Percentiles rank a stretch among this genome's conserved stretches.
Conservation (phyloP, 495 filamentous ascomycete genomes). For the Annulohypoxylon nitens region DNA sequence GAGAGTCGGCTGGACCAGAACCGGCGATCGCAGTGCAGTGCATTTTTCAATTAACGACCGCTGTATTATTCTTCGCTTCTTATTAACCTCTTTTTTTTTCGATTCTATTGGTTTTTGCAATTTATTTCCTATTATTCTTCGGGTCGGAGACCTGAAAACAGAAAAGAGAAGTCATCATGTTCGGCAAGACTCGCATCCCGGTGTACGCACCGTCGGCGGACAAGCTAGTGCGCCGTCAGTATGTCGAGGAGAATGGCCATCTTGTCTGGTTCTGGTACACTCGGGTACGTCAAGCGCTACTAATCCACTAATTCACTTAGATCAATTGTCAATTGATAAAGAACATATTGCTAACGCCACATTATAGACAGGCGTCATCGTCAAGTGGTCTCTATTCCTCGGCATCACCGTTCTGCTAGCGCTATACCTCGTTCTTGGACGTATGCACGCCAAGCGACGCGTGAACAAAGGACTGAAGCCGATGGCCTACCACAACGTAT, state of each 20-base stretch:
- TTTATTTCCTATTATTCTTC: neutral
- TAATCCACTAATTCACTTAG: neutral
- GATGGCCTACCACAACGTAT: conserved; percentile 76
- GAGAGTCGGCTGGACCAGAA: conserved; percentile 26
- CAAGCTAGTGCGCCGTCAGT: conserved; percentile 38
- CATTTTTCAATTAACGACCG: conserved; percentile 21
- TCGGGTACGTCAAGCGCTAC: conserved; percentile 47
- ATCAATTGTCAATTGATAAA: neutral
- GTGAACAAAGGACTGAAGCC: conserved; percentile 71
- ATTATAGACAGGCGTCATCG: conserved; percentile 67
- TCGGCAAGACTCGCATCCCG: conserved; percentile 42
- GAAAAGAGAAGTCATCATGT: conserved; percentile 31
- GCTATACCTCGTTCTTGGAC: conserved; percentile 69
- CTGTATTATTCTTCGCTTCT: conserved; percentile 20
- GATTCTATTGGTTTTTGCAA: conserved; percentile 5
- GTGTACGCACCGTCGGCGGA: conserved; percentile 23
- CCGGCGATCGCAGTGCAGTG: conserved; percentile 38
- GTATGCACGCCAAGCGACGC: conserved; percentile 75
- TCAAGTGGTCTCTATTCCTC: conserved; percentile 79
- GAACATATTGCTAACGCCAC: conserved; percentile 12
- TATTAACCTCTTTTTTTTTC: conserved; percentile 8
- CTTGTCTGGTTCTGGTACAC: conserved; percentile 62
- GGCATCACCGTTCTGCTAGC: conserved; percentile 64
- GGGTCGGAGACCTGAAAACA: conserved; percentile 6
- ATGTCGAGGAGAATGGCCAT: conserved; percentile 53